phyloP scores from a whole-genome alignment of 176 grass and related monocot genomes.

The Themeda triandra region DNA sequence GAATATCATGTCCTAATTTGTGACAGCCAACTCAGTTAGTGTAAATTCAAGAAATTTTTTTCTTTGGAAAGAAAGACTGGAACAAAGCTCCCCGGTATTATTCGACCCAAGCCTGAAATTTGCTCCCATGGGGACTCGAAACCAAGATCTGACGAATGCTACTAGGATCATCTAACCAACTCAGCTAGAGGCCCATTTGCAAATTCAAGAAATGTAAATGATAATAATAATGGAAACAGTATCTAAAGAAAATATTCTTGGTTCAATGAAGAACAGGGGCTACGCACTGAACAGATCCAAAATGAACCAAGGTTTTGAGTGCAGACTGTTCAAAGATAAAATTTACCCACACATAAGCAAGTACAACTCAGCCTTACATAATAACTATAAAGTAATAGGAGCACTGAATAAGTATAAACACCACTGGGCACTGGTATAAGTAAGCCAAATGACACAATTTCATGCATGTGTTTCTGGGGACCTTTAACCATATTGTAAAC shows the following conservation, averaged over 20 bases:
- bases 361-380: background rate
- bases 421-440: background rate
- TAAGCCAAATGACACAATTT: constrained; percentile 1
- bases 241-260: constrained; percentile 12
- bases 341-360: background rate
- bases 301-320: background rate
- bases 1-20: constrained; percentile 21
- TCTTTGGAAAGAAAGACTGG: background rate
- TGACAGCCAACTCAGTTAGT: constrained; percentile 22
- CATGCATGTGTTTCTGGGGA: background rate
- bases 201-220: background rate
- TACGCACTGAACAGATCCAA: background rate
- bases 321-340: background rate
- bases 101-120: background rate
- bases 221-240: background rate
- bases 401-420: background rate
- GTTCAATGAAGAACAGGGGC: constrained; percentile 6
- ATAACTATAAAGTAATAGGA: background rate
- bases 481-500: background rate
- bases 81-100: background rate
- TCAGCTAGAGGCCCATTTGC: background rate
- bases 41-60: background rate
- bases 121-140: background rate
- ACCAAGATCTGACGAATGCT: background rate
- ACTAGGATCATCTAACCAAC: background rate